phyloP scores from a whole-genome alignment of 495 filamentous ascomycete species.

The Xylaria palmicola region DNA sequence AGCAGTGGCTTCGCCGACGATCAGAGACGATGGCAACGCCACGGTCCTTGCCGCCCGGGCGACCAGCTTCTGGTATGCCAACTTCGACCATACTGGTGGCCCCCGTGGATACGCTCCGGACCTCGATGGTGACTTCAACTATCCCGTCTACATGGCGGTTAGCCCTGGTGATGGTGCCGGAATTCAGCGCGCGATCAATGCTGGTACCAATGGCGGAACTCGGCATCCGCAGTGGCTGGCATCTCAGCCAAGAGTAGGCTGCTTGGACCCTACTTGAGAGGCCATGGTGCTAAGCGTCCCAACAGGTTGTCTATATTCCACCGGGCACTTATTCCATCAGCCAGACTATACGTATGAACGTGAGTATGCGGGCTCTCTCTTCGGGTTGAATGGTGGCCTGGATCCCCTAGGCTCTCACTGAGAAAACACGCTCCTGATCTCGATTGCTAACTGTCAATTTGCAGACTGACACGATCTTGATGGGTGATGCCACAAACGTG shows the following conservation, averaged over 20 bases:
- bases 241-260: constrained; percentile 40
- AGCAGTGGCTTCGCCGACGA: constrained; percentile 1
- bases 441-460: background rate
- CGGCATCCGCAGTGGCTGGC: constrained; percentile 39
- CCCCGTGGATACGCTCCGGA: constrained; percentile 39
- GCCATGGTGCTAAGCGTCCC: background rate
- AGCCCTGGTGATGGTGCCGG: constrained; percentile 36
- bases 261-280: background rate
- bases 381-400: background rate
- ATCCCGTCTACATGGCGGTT: constrained; percentile 36
- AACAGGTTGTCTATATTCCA: constrained; percentile 61
- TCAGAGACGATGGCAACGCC: constrained; percentile 12
- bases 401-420: background rate
- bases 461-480: constrained; percentile 56
- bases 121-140: constrained; percentile 33
- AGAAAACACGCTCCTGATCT: too few species aligned
- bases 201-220: constrained; percentile 28
- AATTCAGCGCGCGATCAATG: constrained; percentile 35
- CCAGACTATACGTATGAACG: constrained; percentile 51
- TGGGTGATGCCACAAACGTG: constrained; percentile 65
- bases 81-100: constrained; percentile 34
- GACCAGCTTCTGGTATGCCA: constrained; percentile 37
- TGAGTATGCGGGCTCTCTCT: background rate
- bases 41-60: constrained; percentile 22
- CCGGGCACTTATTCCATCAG: constrained; percentile 62